Conservation (phyloP, 768 basidiomycete species). For the Dioszegia hungarica region DNA sequence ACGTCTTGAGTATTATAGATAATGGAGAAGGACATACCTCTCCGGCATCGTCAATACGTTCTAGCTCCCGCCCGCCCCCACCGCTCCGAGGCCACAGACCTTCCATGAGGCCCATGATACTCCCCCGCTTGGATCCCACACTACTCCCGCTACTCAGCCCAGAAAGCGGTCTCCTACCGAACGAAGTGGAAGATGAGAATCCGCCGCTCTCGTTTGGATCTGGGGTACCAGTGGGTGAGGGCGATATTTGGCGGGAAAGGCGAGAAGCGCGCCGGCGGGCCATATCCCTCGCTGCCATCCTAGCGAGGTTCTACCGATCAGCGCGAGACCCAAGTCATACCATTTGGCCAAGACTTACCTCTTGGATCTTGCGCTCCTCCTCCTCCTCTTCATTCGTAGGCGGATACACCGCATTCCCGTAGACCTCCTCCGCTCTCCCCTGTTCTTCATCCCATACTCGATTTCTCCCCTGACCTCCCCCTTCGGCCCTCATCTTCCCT, state of each 20-base stretch:
- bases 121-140: conserved; percentile 11
- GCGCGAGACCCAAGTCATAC: background rate
- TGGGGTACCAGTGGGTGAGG: conserved; percentile 13
- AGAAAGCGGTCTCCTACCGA: background rate
- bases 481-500: conserved; percentile 8
- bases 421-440: conserved; percentile 23
- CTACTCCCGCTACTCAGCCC: background rate
- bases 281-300: conserved; percentile 35
- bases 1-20: background rate
- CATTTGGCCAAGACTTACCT: conserved; percentile 16
- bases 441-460: conserved; percentile 31
- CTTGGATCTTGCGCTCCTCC: conserved; percentile 31
- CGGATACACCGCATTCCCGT: conserved; percentile 20
- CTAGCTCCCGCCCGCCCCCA: background rate
- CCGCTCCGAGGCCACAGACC: conserved; percentile 21
- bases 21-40: background rate
- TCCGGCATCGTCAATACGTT: conserved; percentile 4
- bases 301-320: conserved; percentile 31
- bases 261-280: conserved; percentile 32
- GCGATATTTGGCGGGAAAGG: conserved; percentile 19
- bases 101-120: conserved; percentile 34
- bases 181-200: conserved; percentile 10
- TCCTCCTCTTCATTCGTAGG: conserved; percentile 32
- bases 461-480: background rate
- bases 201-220: conserved; percentile 5